Base-by-base conservation (phyloP, 2,329 filamentous ascomycete species). In the Arthrobotrys iridis region DNA sequence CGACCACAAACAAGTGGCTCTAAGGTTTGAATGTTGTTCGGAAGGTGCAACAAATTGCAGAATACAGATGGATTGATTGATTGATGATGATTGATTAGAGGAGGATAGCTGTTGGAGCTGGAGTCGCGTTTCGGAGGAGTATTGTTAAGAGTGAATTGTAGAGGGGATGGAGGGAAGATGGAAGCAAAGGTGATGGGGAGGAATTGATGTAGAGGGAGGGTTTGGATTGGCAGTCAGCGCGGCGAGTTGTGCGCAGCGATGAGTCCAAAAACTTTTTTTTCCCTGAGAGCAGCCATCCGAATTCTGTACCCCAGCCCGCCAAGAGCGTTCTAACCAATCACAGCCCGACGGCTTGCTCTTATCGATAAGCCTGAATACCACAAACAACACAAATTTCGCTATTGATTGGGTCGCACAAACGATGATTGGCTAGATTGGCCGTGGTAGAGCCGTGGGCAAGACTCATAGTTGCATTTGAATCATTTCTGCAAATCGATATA, bases 191-290 rank as follows among this genome's bases (percentile, higher is more conserved):
- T 43, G 59, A 22, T 41, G 35, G 46, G 22, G 26, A 13, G 18
- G 30, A 24, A 30, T 43, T 43, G 43, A 55, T 43, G 22, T 20
- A 43, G 37, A 13, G 15, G 35, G 15, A 35, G 11, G 11, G 30
- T 33, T 43, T 20, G 33, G 33, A n/a, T 55, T 33, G 35, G 43
- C 46, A 11, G 33, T 55, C 15, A 55, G 50, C 50, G 50, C 50
- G 30, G 28, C 30, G 50, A 55, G 60, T 60, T 57, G 24, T n/a
- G n/a, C 18, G 28, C 40, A 15, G 40, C 59, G 70, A 74, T 74
- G 70, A 74, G 70, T 74, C 70, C 70, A 74, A 63, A 70, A 73
- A 62, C 52, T 58, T 74, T 74, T 67, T 73, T 72, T 73, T 60
- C 55, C 48, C 35, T 58, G 30, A n/a, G 41, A 46, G 24, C 60